Evolutionary conservation across 2,329 filamentous ascomycete genomes (phyloP), one percentile per base, ranked within the genome.

Genomic region (Pseudogymnoascus sp.): DNA sequence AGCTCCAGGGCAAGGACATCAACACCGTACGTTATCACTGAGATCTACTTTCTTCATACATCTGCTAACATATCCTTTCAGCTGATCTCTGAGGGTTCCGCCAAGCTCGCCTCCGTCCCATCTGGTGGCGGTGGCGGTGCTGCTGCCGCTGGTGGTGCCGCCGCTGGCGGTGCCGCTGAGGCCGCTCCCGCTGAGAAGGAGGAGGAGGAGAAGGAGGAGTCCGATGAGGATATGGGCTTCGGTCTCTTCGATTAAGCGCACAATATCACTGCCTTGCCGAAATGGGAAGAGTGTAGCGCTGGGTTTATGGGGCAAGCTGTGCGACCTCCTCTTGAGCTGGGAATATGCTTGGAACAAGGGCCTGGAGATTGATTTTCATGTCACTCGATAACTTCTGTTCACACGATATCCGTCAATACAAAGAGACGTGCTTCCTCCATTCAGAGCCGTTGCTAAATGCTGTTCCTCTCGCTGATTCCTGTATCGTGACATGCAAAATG

Each of bases 31-130:
- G 67, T 67, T 69, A 59, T 68, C 62, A 59, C 28, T 35, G 43
- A 35, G 33, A 60, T 22, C 61, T 70, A 74, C 70, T 67, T 69
- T 6, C 22, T 30, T 22, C 20, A n/a, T 30, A 36, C 6, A 36
- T 50, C 57, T 47, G 58, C 69, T 72, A 65, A 73, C 60, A 8
- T 35, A 4, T n/a, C 57, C 57, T 22, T 58, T 39, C 71, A 97
- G 94, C 82, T 99, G 79, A 97, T 99, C 78, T 73, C 90, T 73
- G 86, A 92, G 80, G 94, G 94, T 76, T 86, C 89, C 69, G 74
- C 82, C 79, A 99, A 99, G 88, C 91, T 99, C 74, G 94, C 94
- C 72, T 97, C 93, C 79, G 93, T 99, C 75, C 92, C 94, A 79
- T 91, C 90, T 74, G 94, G 92, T 74, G 92, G 92, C 78, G 84